Evolutionary conservation across 73 alveolate species (phyloP).

Genomic region (Paramecium sexaurelia): DNA sequence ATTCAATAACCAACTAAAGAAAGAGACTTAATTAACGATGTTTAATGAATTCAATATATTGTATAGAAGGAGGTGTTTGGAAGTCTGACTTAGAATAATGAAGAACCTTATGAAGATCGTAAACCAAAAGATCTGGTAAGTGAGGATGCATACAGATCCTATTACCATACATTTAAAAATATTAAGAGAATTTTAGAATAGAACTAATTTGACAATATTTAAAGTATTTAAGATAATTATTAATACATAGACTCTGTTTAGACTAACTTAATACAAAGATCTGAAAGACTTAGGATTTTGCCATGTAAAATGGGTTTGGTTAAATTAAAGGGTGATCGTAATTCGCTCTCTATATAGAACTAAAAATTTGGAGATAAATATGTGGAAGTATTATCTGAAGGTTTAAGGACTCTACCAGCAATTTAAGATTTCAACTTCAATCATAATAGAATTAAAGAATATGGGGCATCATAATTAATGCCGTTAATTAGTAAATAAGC

Average conservation of each 20-base stretch:
- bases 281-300: slow-evolving; percentile 30
- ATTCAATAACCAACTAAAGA: not conserved
- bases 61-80: not conserved
- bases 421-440: slow-evolving; percentile 38
- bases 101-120: slow-evolving; percentile 42
- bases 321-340: slow-evolving; percentile 16
- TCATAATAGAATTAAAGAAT: slow-evolving; percentile 51
- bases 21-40: not conserved
- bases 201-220: not conserved
- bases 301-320: slow-evolving; percentile 64
- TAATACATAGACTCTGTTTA: slow-evolving; percentile 6
- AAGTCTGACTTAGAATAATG: not conserved
- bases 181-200: slow-evolving; percentile 33
- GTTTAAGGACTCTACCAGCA: not conserved
- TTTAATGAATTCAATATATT: not conserved
- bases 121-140: not conserved
- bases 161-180: not conserved
- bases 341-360: not conserved
- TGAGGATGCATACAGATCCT: not conserved
- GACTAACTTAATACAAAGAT: not conserved
- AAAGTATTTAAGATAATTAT: not conserved
- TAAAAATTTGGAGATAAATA: slow-evolving; percentile 63
- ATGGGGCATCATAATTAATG: slow-evolving; percentile 40
- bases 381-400: slow-evolving; percentile 43
- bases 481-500: slow-evolving; percentile 56